Evolutionary conservation across 2,329 filamentous ascomycete genomes (phyloP), one percentile per base, ranked within the genome.

Genomic region (Nigrograna mackinnonii): DNA sequence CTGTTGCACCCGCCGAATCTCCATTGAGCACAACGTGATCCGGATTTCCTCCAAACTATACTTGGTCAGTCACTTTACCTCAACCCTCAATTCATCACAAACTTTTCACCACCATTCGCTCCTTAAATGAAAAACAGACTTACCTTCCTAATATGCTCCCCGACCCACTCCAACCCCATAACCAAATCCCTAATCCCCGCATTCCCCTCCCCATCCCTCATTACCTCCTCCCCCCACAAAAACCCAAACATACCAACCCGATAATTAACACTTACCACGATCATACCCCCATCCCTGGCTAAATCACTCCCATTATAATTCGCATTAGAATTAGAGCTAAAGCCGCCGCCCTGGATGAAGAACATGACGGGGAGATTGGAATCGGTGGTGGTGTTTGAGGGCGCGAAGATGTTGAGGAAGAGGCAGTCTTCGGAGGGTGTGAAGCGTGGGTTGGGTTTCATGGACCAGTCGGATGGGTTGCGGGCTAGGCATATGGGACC

Each of bases 211-310:
- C 80, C 78, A 4, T 67, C 51, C 50, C 57, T 55, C 22, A 68
- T 51, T 1, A 84, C 66, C 52, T 85, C 78, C 13, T 78, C 69
- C 41, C 82, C 74, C 2, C 81, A 79, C 11, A 91, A 73, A 59
- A 91, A 91, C 0, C 88, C 87, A 52, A 83, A 90, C 0, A 80
- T 78, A 0, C 87, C 87, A 9, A 91, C 85, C 4, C 88, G 83
- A 60, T 91, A 91, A 67, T 90, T 91, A 67, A 89, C 79, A 7
- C 77, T 84, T 2, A 91, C 85, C 0, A 89, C 80, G 0, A 91
- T 69, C 19, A 90, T 84, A 35, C 79, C 74, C 43, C 79, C 69
- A 26, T 76, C 73, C 14, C 80, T 79, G 0, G 82, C 84, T n/a
- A 91, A 66, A 0, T 78, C 80, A 1, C 75, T 77, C 1, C 80